Percentiles rank a stretch among this genome's conserved stretches.
phyloP scores from a whole-genome alignment of 441 rosid genomes.

The Brassica balearica region DNA sequence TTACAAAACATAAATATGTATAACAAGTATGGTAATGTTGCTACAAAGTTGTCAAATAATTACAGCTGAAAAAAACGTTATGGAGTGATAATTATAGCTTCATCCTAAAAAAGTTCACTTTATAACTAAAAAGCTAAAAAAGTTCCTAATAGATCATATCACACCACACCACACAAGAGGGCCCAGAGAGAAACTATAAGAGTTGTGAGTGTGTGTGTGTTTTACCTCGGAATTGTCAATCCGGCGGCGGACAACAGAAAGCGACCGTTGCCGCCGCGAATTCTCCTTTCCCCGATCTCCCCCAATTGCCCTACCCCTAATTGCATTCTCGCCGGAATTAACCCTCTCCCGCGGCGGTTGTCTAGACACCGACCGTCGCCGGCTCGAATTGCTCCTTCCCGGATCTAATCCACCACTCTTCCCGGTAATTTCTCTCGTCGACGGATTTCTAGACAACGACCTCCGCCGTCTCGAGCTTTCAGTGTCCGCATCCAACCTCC shows the following conservation, averaged over 20 bases:
- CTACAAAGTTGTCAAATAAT: conserved; percentile 26
- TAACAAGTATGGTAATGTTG: conserved; percentile 21
- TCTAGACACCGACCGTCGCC: conserved; percentile 57
- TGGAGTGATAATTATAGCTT: conserved; percentile 23
- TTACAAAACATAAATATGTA: not conserved
- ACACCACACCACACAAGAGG: conserved; percentile 30
- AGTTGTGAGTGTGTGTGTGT: not conserved
- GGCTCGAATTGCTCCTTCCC: conserved; percentile 50
- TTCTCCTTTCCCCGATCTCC: conserved; percentile 23
- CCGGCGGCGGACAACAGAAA: conserved; percentile 70
- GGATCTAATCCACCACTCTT: conserved; percentile 46
- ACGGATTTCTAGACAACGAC: conserved; percentile 42
- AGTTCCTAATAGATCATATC: not conserved
- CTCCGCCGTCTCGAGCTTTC: conserved; percentile 73
- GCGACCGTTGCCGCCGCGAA: conserved; percentile 68
- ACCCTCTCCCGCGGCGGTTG: conserved; percentile 36
- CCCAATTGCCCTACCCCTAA: conserved; percentile 37
- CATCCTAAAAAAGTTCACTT: conserved; percentile 18
- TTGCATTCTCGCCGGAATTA: conserved; percentile 44
- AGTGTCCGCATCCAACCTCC: conserved; percentile 56
- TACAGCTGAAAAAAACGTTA: conserved; percentile 11
- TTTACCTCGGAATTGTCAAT: conserved; percentile 86
- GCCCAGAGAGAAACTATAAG: conserved; percentile 21
- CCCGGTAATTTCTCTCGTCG: conserved; percentile 18
- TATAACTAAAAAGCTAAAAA: conserved; percentile 27